Base-by-base conservation (phyloP, 352 stramenopile species). In the Phytophthora cryptogea region DNA sequence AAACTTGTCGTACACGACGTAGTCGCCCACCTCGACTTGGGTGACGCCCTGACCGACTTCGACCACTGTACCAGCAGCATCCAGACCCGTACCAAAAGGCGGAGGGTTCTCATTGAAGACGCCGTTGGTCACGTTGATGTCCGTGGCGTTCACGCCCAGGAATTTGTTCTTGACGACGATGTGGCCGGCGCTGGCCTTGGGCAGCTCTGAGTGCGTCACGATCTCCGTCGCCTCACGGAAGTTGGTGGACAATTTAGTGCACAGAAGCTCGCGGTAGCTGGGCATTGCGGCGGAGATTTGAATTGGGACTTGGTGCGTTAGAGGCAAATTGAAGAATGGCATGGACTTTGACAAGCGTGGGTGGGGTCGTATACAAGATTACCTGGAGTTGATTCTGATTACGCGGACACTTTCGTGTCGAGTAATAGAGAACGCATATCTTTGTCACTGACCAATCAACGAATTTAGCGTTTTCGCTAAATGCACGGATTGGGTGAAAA, bases 111-210 rank as follows among this genome's bases (percentile, higher is more conserved):
- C 49, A 20, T 68, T 51, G 68, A 82, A 83, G 28, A 56, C 63
- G 45, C 70, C 78, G 60, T 83, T 82, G 36, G 76, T 84, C 27
- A 82, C 55, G 55, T 76, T 82, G 60, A 86, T 70, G 41, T 83
- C 71, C 11, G 74, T 78, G 49, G 68, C 74, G 37, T 83, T 83
- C 33, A 81, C 69, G 8, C 74, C 74, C 28, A 83, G 33, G 45
- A 58, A 83, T 44, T 78, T 67, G 48, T 72, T 72, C 52, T 65
- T 68, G 35, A 72, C 64, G 26, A 72, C 64, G 31, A 72, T 43
- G 58, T 68, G 64, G 27, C 59, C 59, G 13, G 59, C 47, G 31
- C 48, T 68, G 26, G 64, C 64, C 39, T 42, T 62, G 13, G 53
- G 64, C 31, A 72, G 48, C 23, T 68, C 53, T 9, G 53, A 31